These are phyloP conservation scores for Spathaspora sp. DNA, from an alignment of 805 yeast species.

Conservation along the genomic window DNA sequence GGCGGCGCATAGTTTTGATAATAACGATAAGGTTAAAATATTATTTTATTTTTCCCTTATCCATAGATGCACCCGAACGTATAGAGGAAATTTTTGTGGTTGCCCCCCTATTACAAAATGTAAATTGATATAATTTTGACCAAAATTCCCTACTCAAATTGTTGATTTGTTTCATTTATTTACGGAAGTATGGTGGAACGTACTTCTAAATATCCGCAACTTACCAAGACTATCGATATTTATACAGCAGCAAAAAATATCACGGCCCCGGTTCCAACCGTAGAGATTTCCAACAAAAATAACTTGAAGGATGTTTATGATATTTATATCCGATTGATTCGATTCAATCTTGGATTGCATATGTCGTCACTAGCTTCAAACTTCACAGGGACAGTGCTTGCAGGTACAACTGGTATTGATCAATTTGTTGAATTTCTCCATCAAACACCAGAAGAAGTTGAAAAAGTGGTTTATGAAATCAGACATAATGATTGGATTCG, in stretches of 20 bases:
- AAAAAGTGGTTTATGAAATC: not conserved
- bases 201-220: not conserved
- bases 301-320: not conserved
- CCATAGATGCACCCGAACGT: not conserved
- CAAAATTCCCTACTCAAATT: too few species aligned
- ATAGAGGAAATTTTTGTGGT: not conserved
- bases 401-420: not conserved
- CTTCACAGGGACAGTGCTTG: not conserved
- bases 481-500: not conserved
- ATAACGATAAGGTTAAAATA: not conserved
- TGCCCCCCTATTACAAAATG: not conserved
- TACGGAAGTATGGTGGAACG: not conserved
- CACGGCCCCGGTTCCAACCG: not conserved
- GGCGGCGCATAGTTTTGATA: not conserved
- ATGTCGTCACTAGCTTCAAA: slow-evolving; percentile 1
- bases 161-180: too few species aligned
- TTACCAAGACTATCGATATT: not conserved
- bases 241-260: not conserved
- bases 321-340: not conserved
- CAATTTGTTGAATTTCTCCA: slow-evolving; percentile 1
- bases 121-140: too few species aligned
- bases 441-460: not conserved
- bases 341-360: not conserved
- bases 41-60: not conserved
- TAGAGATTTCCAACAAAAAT: not conserved